Evolutionary conservation across 108 stramenopile species (phyloP), one percentile per base, ranked within the genome.

Genomic region (Fistulifera pelliculosa): DNA sequence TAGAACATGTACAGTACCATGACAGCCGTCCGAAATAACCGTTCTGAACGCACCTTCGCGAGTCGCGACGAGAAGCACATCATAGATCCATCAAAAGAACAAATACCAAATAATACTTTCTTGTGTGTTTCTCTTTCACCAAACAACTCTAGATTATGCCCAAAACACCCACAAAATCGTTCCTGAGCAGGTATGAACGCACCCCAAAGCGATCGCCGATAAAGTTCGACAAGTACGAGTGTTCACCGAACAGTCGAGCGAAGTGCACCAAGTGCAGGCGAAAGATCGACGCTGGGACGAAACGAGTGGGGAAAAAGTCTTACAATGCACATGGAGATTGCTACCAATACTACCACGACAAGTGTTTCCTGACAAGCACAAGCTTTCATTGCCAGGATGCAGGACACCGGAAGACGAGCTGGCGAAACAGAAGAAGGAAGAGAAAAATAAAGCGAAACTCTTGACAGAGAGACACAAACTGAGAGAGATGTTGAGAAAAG

Each of bases 141-240:
- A n/a, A n/a, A n/a, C n/a, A n/a, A n/a, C n/a, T n/a, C n/a, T n/a
- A n/a, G n/a, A n/a, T n/a, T n/a, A n/a, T n/a, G n/a, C n/a, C n/a
- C n/a, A n/a, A n/a, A n/a, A n/a, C n/a, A n/a, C n/a, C n/a, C n/a
- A n/a, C n/a, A n/a, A n/a, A n/a, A n/a, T n/a, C n/a, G n/a, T n/a
- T n/a, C n/a, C n/a, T n/a, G n/a, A n/a, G n/a, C n/a, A n/a, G n/a
- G n/a, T n/a, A n/a, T n/a, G n/a, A n/a, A n/a, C n/a, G n/a, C n/a
- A n/a, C n/a, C n/a, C n/a, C n/a, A n/a, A n/a, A n/a, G n/a, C n/a
- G n/a, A n/a, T n/a, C n/a, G n/a, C n/a, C n/a, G n/a, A n/a, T n/a
- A n/a, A n/a, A n/a, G n/a, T 35, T 35, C 31, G 28, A 26, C 64
- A 10, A 26, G 51, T 5, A 5, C 24, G 51, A 52, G 25, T 22